These are phyloP conservation scores for Salix caprea DNA, from an alignment of 345 rosid species.

Conservation along the genomic window DNA sequence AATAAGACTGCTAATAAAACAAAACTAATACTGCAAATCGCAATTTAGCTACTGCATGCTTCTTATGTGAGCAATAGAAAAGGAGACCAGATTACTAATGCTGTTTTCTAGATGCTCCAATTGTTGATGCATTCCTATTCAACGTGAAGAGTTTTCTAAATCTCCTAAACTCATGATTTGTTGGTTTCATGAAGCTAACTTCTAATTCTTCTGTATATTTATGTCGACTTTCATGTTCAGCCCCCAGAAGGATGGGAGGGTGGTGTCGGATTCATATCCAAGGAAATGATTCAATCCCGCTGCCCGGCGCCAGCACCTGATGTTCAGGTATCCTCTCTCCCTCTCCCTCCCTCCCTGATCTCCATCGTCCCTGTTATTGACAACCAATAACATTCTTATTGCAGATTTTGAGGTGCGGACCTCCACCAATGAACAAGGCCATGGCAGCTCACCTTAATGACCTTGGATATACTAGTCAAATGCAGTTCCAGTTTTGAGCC, in stretches of 20 bases:
- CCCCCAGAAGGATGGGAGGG: conserved; percentile 31
- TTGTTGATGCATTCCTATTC: not conserved
- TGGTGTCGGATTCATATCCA: conserved; percentile 22
- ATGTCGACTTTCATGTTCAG: conserved; percentile 1
- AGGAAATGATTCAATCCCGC: conserved; percentile 22
- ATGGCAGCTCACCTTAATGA: conserved; percentile 27
- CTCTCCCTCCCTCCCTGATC: not conserved
- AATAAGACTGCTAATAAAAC: not conserved
- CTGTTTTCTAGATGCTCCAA: not conserved
- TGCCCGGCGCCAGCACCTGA: conserved; percentile 25
- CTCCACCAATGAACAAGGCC: conserved; percentile 34
- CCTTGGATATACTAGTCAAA: conserved; percentile 20
- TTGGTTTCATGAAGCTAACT: not conserved
- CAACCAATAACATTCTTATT: not conserved
- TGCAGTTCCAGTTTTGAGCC: conserved; percentile 27
- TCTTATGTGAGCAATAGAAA: not conserved
- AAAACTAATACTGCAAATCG: not conserved
- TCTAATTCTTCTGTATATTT: not conserved
- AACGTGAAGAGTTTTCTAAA: not conserved
- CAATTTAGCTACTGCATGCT: too few species aligned
- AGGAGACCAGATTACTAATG: not conserved
- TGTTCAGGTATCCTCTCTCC: conserved; percentile 3
- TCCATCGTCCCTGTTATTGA: not conserved
- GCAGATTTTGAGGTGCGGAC: conserved; percentile 27
- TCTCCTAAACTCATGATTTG: not conserved